Evolutionary conservation across 352 stramenopile species (phyloP).

Genomic region (Ophiocytium majus): DNA sequence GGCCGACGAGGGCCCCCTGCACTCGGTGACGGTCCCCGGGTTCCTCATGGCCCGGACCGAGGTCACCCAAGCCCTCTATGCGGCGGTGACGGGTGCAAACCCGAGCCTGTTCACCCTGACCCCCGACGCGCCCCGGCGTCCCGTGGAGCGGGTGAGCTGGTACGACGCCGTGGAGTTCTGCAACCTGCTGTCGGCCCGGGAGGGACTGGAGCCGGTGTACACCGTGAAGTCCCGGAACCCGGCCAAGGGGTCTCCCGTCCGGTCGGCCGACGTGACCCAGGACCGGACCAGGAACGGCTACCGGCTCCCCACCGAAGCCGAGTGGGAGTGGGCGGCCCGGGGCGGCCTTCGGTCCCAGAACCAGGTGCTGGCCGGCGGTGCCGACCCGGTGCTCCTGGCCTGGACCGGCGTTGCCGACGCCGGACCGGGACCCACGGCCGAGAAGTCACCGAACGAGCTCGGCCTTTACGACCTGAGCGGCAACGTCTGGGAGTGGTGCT

Average conservation of each 20-base stretch:
- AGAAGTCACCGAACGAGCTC: background rate
- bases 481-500: slow-evolving; percentile 2
- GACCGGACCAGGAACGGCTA: background rate
- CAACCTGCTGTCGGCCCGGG: background rate
- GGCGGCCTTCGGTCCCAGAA: too few relatives aligned
- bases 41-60: background rate
- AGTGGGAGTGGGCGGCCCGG: background rate
- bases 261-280: too few relatives aligned
- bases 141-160: background rate
- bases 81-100: background rate
- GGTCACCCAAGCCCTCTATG: background rate
- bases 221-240: background rate
- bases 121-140: background rate
- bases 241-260: too few relatives aligned
- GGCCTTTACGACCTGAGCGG: background rate
- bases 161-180: slow-evolving; percentile 1
- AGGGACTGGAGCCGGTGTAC: background rate
- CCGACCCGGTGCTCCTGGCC: background rate
- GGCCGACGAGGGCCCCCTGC: too few relatives aligned
- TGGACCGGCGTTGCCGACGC: background rate
- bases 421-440: background rate
- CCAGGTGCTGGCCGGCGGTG: too few relatives aligned
- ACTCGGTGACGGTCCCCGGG: too few relatives aligned
- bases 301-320: background rate
- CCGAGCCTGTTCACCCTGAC: background rate